Base-by-base conservation (phyloP, 148 eudicot genomes). In the Chenopodium suecicum region DNA sequence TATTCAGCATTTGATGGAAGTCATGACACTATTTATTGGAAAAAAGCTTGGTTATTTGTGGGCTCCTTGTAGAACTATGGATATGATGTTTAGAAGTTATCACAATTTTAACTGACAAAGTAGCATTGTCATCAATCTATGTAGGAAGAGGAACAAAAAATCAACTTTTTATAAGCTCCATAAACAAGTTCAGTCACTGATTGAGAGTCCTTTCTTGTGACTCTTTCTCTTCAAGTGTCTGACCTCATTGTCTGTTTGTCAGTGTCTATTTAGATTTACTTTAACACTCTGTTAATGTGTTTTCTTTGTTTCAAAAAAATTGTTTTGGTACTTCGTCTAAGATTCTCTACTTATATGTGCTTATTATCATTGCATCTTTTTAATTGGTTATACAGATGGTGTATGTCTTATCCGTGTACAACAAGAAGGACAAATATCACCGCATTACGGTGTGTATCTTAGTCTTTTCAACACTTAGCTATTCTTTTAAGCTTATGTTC, bases 341-440 rank as follows among this genome's bases (percentile, higher is more conserved):
- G 19, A 48, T 29, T 31, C 63, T 63, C 19, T 74, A 16, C 27
- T 19, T 31, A 25, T 58, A 67, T 73, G 54, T 73, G 46, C 62
- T 31, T 58, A 62, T 62, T 62, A 60, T 78, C 34, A 67, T 52
- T 80, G 20, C 44, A 3, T 63, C 54, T 12, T 47, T n/a, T 50
- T 76, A 69, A 78, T 13, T 85, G 81, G 78, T 74, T 48, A 32
- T 85, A 81, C 95, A 94, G 99, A 97, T 94, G 99, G 97, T 97
- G 71, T 97, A 97, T 78, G 99, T 97, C 68, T 83, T 97, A 82
- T 97, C 97, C 20, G 88, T 97, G 71, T 97, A 97, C 95, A 94
- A 88, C 92, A 92, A 89, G 91, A 94, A 92, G 87, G 99, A 97
- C 89, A 97, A 94, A 80, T 89, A 94, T 88, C 90, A 97, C 77